Base-by-base conservation (phyloP, 352 stramenopile genomes). In the Globisporangium alternatum region DNA sequence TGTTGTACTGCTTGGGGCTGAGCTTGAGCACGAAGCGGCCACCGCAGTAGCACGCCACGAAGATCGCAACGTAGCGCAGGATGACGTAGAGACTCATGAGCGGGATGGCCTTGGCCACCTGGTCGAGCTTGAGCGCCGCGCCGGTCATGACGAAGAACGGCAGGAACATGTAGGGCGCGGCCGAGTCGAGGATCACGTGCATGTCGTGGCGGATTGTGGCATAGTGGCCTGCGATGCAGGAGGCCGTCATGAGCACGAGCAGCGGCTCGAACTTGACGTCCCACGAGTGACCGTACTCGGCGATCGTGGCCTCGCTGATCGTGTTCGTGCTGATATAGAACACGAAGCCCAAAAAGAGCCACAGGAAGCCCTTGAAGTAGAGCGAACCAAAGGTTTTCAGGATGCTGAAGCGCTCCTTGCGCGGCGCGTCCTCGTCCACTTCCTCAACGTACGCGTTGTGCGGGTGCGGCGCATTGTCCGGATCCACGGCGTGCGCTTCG, bases 91-190 rank as follows among this genome's bases (percentile, higher is more conserved):
- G 56, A 45, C 77, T 88, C 75, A 88, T 86, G 56, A 91, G 74
- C 21, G 82, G 80, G 56, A 91, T 76, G 2, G 76, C 78, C 28
- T 79, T 61, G 49, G 76, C 64, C 41, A 91, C 82, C 51, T 88
- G 67, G 66, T 91, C 78, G 33, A 91, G 67, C 60, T 89, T 87
- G 30, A 91, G 63, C n/a, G 75, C 72, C 2, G 82, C 82, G 2
- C 82, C 82, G 3, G 82, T 91, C 80, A 91, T 91, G 13, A 88
- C 79, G 73, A 91, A 91, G 68, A 91, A 91, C 6, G 82, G 82
- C 35, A 91, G 61, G 47, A 90, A 89, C 62, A 90, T 80, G 70
- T 87, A 91, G 0, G 81, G 81, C 52, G 82, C 82, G 30, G 73
- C 77, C 4, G 71, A 85, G 37, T 91, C 82, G 2, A 91, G 65